These are phyloP conservation scores for Antrodiella citrinella DNA, from an alignment of 768 basidiomycete genomes.

Conservation along the genomic window DNA sequence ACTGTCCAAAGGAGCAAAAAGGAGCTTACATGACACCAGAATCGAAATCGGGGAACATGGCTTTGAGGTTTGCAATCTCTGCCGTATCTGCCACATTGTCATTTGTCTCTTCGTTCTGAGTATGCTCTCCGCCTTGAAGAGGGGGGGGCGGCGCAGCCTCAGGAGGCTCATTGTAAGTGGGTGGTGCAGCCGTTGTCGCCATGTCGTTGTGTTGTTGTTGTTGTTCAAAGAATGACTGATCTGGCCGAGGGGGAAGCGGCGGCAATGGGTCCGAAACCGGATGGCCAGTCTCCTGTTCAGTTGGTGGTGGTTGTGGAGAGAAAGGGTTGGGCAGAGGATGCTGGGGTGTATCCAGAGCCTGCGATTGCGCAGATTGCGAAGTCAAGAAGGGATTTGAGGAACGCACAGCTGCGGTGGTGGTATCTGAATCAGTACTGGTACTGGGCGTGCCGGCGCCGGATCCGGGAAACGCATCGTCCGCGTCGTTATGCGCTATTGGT, in stretches of 20 bases:
- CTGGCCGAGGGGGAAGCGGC: background rate
- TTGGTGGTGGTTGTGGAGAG: background rate
- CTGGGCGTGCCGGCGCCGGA: background rate
- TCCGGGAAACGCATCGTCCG: background rate
- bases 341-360: background rate
- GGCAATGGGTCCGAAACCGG: too few relatives aligned
- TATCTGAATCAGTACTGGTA: too few relatives aligned
- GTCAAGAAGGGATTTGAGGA: background rate
- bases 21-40: constrained; percentile 53
- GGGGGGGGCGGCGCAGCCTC: too few relatives aligned
- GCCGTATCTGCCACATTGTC: constrained; percentile 17
- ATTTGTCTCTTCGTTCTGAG: background rate
- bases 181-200: background rate
- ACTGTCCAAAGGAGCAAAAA: background rate
- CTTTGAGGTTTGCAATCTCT: constrained; percentile 44
- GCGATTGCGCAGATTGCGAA: background rate
- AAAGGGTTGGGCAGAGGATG: background rate
- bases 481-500: too few relatives aligned
- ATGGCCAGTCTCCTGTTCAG: background rate
- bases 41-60: constrained; percentile 80
- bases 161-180: background rate
- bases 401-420: background rate
- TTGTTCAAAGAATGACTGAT: background rate
- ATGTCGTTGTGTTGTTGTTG: background rate
- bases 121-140: background rate